Evolutionary conservation across 208 protist species (phyloP), one percentile per base, ranked within the genome.

Genomic region (Borovskyia barvae): DNA sequence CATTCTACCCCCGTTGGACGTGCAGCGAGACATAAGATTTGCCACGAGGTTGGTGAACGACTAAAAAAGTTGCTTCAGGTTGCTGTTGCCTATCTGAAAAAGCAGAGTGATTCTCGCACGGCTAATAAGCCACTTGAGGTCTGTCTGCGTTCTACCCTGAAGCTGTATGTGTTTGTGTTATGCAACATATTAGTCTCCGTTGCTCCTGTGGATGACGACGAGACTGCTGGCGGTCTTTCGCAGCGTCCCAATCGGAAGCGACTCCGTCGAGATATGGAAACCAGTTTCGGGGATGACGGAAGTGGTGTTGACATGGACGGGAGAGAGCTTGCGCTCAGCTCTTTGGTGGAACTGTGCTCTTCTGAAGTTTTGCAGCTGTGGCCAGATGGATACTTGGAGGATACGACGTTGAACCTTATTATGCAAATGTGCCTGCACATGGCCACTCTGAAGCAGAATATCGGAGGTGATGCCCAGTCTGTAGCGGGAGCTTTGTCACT

Each of bases 221-320:
- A 70, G 37, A 50, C 26, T 28, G 24, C 39, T n/a, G 32, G 35
- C n/a, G 37, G 24, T 30, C 24, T 55, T 22, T 67, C 55, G 0
- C 77, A 61, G 80, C 81, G 36, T 59, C 70, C 32, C 36, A 61
- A 79, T 2, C 56, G 80, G 32, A 81, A 72, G 37, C 74, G 87
- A 12, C 30, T 52, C 14, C 69, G 58, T 20, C 64, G 65, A 9
- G 60, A 80, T 20, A 59, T 45, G 20, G 80, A 87, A 46, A 48
- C 66, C n/a, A 79, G 82, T 46, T 91, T 95, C 48, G 85, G 82
- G 48, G 85, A 91, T 45, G 89, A 95, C 64, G 72, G 51, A 17
- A 95, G 85, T 56, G 89, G 89, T n/a, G 89, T 95, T 2, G 85
- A 92, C 57, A 76, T 92, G 71, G 85, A 93, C 69, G 89, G 89